These are phyloP conservation scores for Zymoseptoria ardabiliae DNA, from an alignment of 2,329 filamentous ascomycete species.

Conservation along the genomic window DNA sequence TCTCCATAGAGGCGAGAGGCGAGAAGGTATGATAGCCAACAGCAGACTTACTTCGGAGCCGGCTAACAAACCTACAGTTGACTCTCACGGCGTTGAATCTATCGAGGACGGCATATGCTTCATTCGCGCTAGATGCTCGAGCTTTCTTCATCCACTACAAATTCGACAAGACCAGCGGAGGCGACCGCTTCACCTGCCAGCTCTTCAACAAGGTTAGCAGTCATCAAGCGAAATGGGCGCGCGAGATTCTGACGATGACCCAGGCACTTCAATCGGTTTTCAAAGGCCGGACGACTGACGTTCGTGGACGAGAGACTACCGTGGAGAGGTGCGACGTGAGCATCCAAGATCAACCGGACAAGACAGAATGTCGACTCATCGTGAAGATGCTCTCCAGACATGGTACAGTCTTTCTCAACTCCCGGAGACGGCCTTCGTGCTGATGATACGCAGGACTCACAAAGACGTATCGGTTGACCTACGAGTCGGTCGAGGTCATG, in stretches of 20 bases:
- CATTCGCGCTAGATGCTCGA: constrained; percentile 58
- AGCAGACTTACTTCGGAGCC: background rate
- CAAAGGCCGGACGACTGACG: constrained; percentile 58
- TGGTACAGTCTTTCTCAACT: constrained; percentile 36
- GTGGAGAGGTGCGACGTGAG: constrained; percentile 69
- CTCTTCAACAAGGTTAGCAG: constrained; percentile 61
- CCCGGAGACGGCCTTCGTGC: constrained; percentile 11
- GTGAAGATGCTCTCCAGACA: constrained; percentile 68
- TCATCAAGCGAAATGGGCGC: background rate
- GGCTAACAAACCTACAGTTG: constrained; percentile 45
- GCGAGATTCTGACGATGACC: background rate
- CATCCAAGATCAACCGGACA: constrained; percentile 62
- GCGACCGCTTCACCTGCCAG: constrained; percentile 60
- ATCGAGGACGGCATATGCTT: constrained; percentile 74
- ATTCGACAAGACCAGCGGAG: constrained; percentile 39
- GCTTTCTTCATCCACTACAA: constrained; percentile 68
- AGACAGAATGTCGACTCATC: constrained; percentile 63
- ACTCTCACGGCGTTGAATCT: constrained; percentile 67
- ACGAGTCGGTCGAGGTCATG: constrained; percentile 65
- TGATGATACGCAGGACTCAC: constrained; percentile 50
- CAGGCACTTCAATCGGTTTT: constrained; percentile 61
- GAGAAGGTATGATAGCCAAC: constrained; percentile 48
- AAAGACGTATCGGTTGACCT: constrained; percentile 69
- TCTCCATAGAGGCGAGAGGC: constrained; percentile 64
- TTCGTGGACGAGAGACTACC: constrained; percentile 58